Evolutionary conservation across 1,139 yeast genomes (phyloP), one percentile per base, ranked within the genome.

Genomic region (Blastobotrys arbuscula): DNA sequence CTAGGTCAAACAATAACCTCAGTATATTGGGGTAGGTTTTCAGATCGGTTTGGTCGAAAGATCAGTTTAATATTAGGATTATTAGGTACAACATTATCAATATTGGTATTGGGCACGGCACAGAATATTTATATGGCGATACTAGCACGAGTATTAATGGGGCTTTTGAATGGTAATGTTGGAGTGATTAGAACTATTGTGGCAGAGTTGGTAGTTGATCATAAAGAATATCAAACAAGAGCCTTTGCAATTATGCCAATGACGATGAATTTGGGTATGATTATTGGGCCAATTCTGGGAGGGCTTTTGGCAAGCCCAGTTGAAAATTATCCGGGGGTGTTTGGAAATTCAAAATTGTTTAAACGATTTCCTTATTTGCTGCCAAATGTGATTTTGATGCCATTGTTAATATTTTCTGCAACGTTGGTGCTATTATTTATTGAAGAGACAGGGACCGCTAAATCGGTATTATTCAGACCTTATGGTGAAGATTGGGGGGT

Each of bases 201-300:
- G 44, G 84, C 84, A 1, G 85, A 80, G 61, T 65, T 78, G 24
- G 78, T 80, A 1, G 71, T 65, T 0, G 77, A 77, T 52, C 55
- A 53, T 24, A 74, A 76, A 53, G 70, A 72, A 47, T 82, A 78
- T 59, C 84, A 80, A 58, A 79, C 82, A 2, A 55, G 81, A 23
- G 84, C 82, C 0, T 79, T 80, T 60, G 73, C 81, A 24, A 74
- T 78, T 2, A 64, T 79, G 59, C 82, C 85, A 0, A 67, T 80
- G 41, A 68, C 79, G 21, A 78, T 76, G 72, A 79, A 79, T 57
- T 59, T 79, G 16, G 85, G 85, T 1, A 65, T 70, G 42, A 72
- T 77, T 21, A 51, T 79, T 34, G 84, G 84, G 0, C 86, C 86
- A 23, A 54, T 59, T 48, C 53, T 62, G 18, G 66, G 66, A 7